These are phyloP conservation scores for Scalesia atractyloides DNA, from an alignment of 129 eudicot species.

Conservation along the genomic window DNA sequence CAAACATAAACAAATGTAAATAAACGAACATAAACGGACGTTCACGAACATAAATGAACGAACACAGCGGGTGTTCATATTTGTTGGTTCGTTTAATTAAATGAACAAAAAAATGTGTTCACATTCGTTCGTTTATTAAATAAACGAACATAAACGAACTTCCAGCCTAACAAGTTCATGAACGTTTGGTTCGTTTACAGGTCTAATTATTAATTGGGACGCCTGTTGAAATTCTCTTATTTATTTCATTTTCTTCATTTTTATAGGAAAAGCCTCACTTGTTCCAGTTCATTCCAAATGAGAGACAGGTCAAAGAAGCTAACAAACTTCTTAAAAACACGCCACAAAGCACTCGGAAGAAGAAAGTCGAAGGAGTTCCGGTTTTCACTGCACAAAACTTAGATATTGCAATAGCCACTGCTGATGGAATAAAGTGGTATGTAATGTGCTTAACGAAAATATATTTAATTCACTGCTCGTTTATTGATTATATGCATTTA, in stretches of 20 bases:
- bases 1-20: no score
- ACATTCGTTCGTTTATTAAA: no score
- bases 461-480: background rate
- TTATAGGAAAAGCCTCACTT: constrained; percentile 78
- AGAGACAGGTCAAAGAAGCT: constrained; percentile 90
- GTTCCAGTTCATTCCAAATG: constrained; percentile 87
- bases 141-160: no score
- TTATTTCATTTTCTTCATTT: background rate
- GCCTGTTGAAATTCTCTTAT: background rate
- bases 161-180: no score
- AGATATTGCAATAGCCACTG: constrained; percentile 85
- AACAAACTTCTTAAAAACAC: constrained; percentile 68
- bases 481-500: constrained; percentile 4
- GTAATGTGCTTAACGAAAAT: background rate
- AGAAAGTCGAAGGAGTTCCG: constrained; percentile 88
- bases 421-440: constrained; percentile 88
- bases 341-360: constrained; percentile 38
- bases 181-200: no score
- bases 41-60: no score
- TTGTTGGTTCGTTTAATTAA: no score
- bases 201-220: background rate
- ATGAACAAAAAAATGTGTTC: no score
- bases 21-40: no score
- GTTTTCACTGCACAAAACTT: constrained; percentile 89
- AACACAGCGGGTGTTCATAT: no score